These are phyloP conservation scores for Russula ochroleuca DNA, from an alignment of 768 basidiomycete species.

Conservation along the genomic window DNA sequence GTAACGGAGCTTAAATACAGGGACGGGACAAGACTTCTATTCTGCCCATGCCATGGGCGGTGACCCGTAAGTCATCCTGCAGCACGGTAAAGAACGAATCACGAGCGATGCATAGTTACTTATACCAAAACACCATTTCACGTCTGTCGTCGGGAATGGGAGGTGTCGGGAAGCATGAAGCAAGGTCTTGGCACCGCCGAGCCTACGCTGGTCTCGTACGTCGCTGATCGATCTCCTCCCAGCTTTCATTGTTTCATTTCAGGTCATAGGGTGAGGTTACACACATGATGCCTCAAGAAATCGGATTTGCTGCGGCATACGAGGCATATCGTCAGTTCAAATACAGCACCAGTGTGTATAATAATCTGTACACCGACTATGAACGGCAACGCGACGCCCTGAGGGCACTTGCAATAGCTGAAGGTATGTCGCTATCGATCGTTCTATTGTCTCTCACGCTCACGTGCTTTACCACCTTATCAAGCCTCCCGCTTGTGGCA, in stretches of 20 bases:
- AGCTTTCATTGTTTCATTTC: constrained; percentile 5
- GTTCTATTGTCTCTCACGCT: constrained; percentile 4
- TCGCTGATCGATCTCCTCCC: not conserved
- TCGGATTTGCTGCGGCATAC: constrained; percentile 75
- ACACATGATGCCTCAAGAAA: constrained; percentile 51
- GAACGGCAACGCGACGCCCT: constrained; percentile 64
- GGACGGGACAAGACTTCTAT: constrained; percentile 61
- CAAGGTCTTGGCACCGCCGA: constrained; percentile 59
- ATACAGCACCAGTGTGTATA: constrained; percentile 51
- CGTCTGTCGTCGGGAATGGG: constrained; percentile 29
- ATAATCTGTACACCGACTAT: constrained; percentile 51
- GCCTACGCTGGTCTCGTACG: constrained; percentile 60
- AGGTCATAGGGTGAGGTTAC: constrained; percentile 46
- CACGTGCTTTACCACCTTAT: constrained; percentile 14
- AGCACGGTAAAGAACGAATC: not conserved
- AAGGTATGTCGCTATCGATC: constrained; percentile 44
- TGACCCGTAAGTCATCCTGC: constrained; percentile 47
- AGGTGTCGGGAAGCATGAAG: constrained; percentile 57
- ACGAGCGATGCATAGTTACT: constrained; percentile 28
- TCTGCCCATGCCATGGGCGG: constrained; percentile 54
- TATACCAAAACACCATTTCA: constrained; percentile 40
- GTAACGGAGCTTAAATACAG: constrained; percentile 34
- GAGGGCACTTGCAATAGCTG: constrained; percentile 63
- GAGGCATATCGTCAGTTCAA: constrained; percentile 70
- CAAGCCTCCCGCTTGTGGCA: constrained; percentile 56